Conservation (phyloP, 1,139 yeast species). For the Wickerhamomyces sp. region DNA sequence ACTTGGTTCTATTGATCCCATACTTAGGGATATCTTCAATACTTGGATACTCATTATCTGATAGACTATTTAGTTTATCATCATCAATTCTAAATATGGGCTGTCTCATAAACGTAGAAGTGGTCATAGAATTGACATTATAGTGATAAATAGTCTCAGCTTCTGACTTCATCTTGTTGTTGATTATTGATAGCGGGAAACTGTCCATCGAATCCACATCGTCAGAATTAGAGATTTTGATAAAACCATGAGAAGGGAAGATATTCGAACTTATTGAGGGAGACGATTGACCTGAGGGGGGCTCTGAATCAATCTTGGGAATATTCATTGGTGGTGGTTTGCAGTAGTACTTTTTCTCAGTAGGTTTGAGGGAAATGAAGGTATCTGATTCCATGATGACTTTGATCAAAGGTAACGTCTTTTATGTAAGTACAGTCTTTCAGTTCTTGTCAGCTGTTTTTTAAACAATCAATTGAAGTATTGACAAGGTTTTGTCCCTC, state of each 20-base stretch:
- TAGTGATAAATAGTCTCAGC: not conserved
- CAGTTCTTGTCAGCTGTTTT: too few species aligned
- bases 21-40: not conserved
- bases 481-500: too few species aligned
- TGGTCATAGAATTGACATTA: not conserved
- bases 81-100: too few species aligned
- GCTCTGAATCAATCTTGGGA: not conserved
- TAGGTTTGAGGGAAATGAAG: not conserved
- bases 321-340: not conserved
- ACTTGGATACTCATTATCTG: not conserved
- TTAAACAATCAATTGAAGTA: too few species aligned
- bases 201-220: conserved; percentile 9
- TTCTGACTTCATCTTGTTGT: not conserved
- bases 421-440: too few species aligned
- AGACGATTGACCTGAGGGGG: conserved; percentile 8
- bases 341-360: not conserved
- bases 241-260: conserved; percentile 18
- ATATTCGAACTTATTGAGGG: conserved; percentile 13
- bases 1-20: conserved; percentile 6
- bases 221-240: conserved; percentile 17
- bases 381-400: not conserved
- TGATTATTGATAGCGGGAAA: not conserved
- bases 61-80: too few species aligned
- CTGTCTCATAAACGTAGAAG: not conserved
- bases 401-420: too few species aligned